Evolutionary conservation across 352 stramenopile species (phyloP).

Genomic region (Globisporangium barbulae): DNA sequence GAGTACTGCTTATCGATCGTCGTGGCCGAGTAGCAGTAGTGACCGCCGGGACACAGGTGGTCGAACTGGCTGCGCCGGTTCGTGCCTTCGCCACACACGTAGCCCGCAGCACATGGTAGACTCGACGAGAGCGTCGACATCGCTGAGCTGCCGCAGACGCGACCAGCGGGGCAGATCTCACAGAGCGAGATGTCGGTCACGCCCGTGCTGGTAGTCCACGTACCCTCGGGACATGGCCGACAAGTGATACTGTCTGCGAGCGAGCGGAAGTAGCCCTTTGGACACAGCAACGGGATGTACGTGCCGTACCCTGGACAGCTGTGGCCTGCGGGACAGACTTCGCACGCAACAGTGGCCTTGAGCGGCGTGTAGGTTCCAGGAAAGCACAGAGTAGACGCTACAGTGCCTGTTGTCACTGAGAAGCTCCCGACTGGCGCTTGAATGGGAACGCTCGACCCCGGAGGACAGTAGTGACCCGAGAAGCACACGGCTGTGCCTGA

Average conservation of each 20-base stretch:
- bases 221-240: slow-evolving; percentile 92
- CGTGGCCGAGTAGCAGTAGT: slow-evolving; percentile 88
- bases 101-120: slow-evolving; percentile 89
- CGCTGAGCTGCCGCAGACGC: slow-evolving; percentile 88
- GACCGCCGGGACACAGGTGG: slow-evolving; percentile 90
- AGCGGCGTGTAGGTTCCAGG: slow-evolving; percentile 96
- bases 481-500: slow-evolving; percentile 89
- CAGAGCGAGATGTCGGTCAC: slow-evolving; percentile 94
- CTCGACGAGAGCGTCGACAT: slow-evolving; percentile 88
- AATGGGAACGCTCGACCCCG: slow-evolving; percentile 81
- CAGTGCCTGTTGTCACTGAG: slow-evolving; percentile 75
- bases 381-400: slow-evolving; percentile 95
- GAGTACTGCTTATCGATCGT: slow-evolving; percentile 84
- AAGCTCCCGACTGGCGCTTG: slow-evolving; percentile 93
- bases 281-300: slow-evolving; percentile 95
- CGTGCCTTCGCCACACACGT: slow-evolving; percentile 93
- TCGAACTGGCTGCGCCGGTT: slow-evolving; percentile 89
- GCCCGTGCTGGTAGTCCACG: slow-evolving; percentile 91
- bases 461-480: slow-evolving; percentile 95
- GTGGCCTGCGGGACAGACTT: slow-evolving; percentile 93
- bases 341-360: slow-evolving; percentile 83
- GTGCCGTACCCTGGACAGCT: slow-evolving; percentile 94
- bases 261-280: slow-evolving; percentile 91
- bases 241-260: slow-evolving; percentile 95
- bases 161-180: slow-evolving; percentile 92